phyloP scores from a whole-genome alignment of 2,329 filamentous ascomycete species.

The Colletotrichum phormii region DNA sequence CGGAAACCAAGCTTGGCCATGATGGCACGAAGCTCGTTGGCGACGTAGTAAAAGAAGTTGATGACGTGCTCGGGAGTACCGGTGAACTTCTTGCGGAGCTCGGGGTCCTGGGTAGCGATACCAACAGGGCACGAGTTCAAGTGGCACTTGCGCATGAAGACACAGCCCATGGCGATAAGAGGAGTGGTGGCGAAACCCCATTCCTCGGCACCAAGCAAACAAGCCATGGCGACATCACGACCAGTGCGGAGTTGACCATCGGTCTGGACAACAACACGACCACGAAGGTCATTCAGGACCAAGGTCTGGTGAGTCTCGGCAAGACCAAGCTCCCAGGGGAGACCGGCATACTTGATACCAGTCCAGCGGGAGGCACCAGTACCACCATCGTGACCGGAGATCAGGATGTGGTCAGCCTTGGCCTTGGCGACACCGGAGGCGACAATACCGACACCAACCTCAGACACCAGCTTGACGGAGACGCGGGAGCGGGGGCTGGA shows the following conservation, averaged over 20 bases:
- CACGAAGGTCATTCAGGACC: slow-evolving; percentile 94
- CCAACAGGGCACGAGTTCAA: slow-evolving; percentile 87
- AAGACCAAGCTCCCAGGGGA: slow-evolving; percentile 96
- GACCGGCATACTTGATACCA: slow-evolving; percentile 97
- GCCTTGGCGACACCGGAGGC: slow-evolving; percentile 98
- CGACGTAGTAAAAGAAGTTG: slow-evolving; percentile 98
- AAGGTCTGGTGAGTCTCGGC: slow-evolving; percentile 97
- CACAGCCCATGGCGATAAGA: slow-evolving; percentile 95
- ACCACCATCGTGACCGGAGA: slow-evolving; percentile 96
- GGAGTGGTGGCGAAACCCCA: slow-evolving; percentile 97
- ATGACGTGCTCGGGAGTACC: slow-evolving; percentile 96
- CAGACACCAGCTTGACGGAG: slow-evolving; percentile 97
- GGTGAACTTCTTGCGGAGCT: slow-evolving; percentile 91
- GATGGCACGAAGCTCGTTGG: slow-evolving; percentile 95
- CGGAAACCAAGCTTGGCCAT: slow-evolving; percentile 97
- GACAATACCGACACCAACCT: slow-evolving; percentile 97
- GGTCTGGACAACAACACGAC: slow-evolving; percentile 94
- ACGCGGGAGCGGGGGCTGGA: slow-evolving; percentile 92
- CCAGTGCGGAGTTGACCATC: slow-evolving; percentile 95
- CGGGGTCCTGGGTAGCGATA: slow-evolving; percentile 96
- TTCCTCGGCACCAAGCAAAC: slow-evolving; percentile 95
- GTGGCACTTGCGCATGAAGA: slow-evolving; percentile 89
- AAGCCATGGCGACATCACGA: slow-evolving; percentile 93
- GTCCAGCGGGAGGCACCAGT: slow-evolving; percentile 98
- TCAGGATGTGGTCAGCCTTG: slow-evolving; percentile 95